Evolutionary conservation across 257 asterid genomes (phyloP), one percentile per base, ranked within the genome.

Genomic region (Gentiana straminea): DNA sequence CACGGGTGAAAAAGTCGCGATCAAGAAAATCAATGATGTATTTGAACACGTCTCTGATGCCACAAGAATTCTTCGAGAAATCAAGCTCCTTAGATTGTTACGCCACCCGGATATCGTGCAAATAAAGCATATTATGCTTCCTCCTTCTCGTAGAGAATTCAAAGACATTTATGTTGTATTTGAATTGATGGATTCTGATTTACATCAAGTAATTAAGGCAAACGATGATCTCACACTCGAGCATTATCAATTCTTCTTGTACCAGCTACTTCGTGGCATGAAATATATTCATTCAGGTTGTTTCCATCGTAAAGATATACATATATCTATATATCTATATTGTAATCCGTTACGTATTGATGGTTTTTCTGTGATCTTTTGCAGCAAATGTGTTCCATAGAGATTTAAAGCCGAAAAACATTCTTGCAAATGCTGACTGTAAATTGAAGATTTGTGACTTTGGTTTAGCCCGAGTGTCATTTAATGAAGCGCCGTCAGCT

Each of bases 41-140:
- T 89, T 89, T 52, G 97, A 89, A 68, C 97, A 89, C 57, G 95
- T 83, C 44, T 89, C 97, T 39, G 97, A 89, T 71, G 97, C 95
- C 66, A 89, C 94, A 1, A 70, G 97, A 60, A 89, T 89, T 65
- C 79, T 89, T 48, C 79, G 95, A 72, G 97, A 89, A 81, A 86
- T 89, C 65, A 89, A 89, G 82, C 94, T 86, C 62, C 97, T 89
- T 58, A 84, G 95, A 48, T 68, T 89, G 49, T 85, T 89, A 69
- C 89, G 79, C n/a, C 97, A 89, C 71, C 97, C 97, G 10, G 95
- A 89, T 71, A 79, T 89, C 58, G 97, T 89, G 62, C 86, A 83
- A 61, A 83, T 89, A 67, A 89, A 83, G 61, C 97, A 89, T 69
- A 81, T 88, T 50, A 88, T 85, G 95, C 94, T 88, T 52, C 97